A percentile compares a stretch with the other conserved stretches of the same genome.
These are phyloP conservation scores for Pseudoturritis turrita DNA, from an alignment of 345 rosid genomes.

Conservation along the genomic window DNA sequence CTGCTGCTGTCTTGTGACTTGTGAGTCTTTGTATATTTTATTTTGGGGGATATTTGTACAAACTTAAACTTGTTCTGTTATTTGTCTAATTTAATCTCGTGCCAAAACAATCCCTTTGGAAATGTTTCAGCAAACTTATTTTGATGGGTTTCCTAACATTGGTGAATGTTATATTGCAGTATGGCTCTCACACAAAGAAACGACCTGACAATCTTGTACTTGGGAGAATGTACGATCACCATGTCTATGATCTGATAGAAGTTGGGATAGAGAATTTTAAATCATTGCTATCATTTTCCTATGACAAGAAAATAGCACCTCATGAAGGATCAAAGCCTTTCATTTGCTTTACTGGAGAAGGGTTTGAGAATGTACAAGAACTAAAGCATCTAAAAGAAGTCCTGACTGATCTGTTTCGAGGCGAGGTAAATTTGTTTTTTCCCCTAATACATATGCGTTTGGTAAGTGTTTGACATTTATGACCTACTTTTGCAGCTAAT, in stretches of 20 bases:
- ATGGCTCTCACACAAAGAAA: constrained; percentile 88
- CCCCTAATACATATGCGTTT: background rate
- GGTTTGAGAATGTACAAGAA: constrained; percentile 72
- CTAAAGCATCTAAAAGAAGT: constrained; percentile 89
- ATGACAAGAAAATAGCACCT: constrained; percentile 79
- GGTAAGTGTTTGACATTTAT: background rate
- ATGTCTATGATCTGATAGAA: constrained; percentile 84
- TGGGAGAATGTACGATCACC: constrained; percentile 82
- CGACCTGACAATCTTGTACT: constrained; percentile 85
- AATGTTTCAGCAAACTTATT: background rate
- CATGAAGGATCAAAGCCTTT: constrained; percentile 79
- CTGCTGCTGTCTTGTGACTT: background rate
- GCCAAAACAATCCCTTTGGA: background rate
- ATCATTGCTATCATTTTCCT: constrained; percentile 52
- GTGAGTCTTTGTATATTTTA: background rate
- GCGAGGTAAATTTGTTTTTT: constrained; percentile 53
- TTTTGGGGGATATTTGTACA: background rate
- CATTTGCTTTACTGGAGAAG: constrained; percentile 76
- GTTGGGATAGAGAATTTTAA: constrained; percentile 89
- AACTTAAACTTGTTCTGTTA: background rate
- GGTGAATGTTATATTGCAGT: constrained; percentile 40
- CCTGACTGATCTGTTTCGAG: constrained; percentile 70
- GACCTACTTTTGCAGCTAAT: background rate
- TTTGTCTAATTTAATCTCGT: background rate
- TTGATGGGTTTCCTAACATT: background rate